phyloP scores from a whole-genome alignment of 179 eudicot species.

The Silene vulgaris region DNA sequence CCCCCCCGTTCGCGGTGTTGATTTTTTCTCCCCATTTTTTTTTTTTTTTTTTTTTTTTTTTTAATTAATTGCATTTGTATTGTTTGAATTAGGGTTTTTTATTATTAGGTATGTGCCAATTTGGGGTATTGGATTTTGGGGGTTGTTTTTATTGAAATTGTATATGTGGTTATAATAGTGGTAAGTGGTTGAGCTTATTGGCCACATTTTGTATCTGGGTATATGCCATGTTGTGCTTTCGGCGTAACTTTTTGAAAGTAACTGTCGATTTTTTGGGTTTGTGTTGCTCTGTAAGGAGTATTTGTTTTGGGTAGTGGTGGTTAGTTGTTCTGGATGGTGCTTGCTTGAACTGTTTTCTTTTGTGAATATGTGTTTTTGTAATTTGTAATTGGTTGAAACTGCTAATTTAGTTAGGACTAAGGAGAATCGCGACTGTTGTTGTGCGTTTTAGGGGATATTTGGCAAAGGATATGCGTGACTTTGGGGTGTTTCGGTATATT shows the following conservation, averaged over 20 bases:
- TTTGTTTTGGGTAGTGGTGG: not conserved
- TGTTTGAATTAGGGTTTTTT: constrained; percentile 7
- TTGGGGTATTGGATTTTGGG: not conserved
- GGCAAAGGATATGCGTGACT: no score
- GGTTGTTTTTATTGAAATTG: not conserved
- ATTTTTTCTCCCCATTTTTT: no score
- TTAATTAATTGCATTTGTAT: not conserved
- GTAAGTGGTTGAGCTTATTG: not conserved
- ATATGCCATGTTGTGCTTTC: not conserved
- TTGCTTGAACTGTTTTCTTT: not conserved
- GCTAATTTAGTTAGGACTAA: no score
- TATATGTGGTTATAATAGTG: not conserved
- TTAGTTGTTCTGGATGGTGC: not conserved
- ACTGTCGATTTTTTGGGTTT: not conserved
- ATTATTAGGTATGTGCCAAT: not conserved
- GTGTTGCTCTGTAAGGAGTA: not conserved
- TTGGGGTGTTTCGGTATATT: no score
- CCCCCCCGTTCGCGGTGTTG: no score
- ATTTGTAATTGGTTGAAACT: no score
- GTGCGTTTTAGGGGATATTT: no score
- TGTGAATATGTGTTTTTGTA: not conserved
- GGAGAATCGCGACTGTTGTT: no score
- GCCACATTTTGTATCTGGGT: not conserved
- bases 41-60: not conserved
- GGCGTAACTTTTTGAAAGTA: not conserved